Conservation (phyloP, 208 protist species). For the Crithidia thermophila region DNA sequence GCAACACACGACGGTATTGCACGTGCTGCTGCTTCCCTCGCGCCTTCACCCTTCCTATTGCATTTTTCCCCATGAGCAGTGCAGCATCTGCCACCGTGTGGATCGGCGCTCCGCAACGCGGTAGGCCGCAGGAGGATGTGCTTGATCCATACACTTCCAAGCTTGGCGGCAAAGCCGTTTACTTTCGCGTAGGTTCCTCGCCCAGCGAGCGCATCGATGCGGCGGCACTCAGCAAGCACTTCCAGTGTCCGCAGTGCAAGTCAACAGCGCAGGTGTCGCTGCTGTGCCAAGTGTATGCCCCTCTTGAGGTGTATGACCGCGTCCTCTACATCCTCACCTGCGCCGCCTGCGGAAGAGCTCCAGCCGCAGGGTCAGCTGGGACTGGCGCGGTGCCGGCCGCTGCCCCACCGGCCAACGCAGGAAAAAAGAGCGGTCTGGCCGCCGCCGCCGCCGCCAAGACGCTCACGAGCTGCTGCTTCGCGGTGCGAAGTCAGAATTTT, state of each 20-base stretch:
- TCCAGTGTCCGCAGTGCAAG: conserved; percentile 82
- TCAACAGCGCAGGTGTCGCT: conserved; percentile 55
- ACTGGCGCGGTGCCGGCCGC: neutral
- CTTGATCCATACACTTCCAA: conserved; percentile 62
- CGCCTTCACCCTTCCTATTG: neutral
- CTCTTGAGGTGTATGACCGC: conserved; percentile 77
- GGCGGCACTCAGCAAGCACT: conserved; percentile 30
- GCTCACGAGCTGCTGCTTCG: conserved; percentile 72
- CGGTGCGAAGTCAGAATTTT: conserved; percentile 81
- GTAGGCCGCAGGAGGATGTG: conserved; percentile 37
- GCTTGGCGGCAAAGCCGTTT: conserved; percentile 66
- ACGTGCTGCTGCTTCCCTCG: too few species aligned
- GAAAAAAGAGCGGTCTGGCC: conserved; percentile 32
- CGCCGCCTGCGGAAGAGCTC: conserved; percentile 36
- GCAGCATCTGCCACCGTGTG: conserved; percentile 32
- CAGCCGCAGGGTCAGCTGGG: neutral
- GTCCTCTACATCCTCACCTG: conserved; percentile 86
- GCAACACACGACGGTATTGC: too few species aligned
- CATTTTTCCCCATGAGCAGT: conserved; percentile 2
- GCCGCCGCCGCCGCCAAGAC: conserved; percentile 16
- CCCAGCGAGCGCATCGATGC: conserved; percentile 13
- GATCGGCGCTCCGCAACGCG: conserved; percentile 59
- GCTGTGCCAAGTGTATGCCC: conserved; percentile 79
- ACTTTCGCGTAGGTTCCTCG: conserved; percentile 49
- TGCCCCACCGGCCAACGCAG: neutral